A percentile compares a stretch with the other conserved stretches of the same genome.
Evolutionary conservation across 1,284 basidiomycete species (phyloP).

Genomic region (Neonothopanus nambi): DNA sequence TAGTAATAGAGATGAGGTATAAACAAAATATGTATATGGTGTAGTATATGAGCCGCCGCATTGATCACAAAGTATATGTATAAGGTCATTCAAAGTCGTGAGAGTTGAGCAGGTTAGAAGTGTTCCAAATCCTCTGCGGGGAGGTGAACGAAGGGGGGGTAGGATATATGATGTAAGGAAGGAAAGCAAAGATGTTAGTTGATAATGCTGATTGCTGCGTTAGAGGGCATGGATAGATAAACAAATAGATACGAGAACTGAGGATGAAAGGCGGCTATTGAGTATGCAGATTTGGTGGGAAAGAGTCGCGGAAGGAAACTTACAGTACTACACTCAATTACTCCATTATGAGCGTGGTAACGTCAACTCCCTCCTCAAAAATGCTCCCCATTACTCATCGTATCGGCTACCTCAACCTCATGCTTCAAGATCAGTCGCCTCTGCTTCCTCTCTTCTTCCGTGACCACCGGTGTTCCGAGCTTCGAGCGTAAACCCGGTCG

Average conservation of each 20-base stretch:
- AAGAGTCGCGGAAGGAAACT: too few relatives aligned
- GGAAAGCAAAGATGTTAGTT: neutral
- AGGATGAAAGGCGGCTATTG: too few relatives aligned
- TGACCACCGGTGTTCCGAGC: constrained; percentile 22
- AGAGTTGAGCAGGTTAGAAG: too few relatives aligned
- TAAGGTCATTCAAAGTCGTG: too few relatives aligned
- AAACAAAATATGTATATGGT: neutral
- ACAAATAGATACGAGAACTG: too few relatives aligned
- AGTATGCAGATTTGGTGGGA: too few relatives aligned
- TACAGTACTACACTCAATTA: neutral
- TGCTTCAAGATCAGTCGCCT: constrained; percentile 29
- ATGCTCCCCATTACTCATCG: constrained; percentile 21
- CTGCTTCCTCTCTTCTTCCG: constrained; percentile 26
- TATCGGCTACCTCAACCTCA: constrained; percentile 29
- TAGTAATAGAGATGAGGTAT: neutral
- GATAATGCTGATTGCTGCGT: neutral
- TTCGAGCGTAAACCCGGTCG: constrained; percentile 17
- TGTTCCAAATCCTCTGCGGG: too few relatives aligned
- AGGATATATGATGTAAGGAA: too few relatives aligned
- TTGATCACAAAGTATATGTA: neutral
- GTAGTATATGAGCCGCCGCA: neutral
- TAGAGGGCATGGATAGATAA: neutral
- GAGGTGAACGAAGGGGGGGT: too few relatives aligned
- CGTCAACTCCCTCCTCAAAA: neutral
- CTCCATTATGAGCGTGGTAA: neutral